Conservation (phyloP, 2,329 filamentous ascomycete species). For the Fusarium sp. region DNA sequence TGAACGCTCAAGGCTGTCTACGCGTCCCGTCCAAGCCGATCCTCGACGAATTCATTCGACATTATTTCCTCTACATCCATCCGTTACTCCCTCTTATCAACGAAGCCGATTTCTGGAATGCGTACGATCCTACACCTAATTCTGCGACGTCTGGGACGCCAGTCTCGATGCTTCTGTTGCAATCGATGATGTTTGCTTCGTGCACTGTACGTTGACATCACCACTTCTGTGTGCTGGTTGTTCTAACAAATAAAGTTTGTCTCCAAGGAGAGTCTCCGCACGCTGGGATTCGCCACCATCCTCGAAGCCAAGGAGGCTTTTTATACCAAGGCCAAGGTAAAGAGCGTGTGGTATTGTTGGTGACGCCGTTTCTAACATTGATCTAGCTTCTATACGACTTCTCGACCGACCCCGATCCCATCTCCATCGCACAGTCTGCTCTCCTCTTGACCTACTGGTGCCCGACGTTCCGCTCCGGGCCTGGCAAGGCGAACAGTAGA, state of each 20-base stretch:
- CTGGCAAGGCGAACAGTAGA: slow-evolving; percentile 23
- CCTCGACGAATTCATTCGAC: slow-evolving; percentile 31
- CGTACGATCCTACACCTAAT: slow-evolving; percentile 9
- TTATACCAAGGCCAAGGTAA: slow-evolving; percentile 37
- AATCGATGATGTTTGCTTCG: slow-evolving; percentile 36
- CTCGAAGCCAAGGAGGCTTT: slow-evolving; percentile 32
- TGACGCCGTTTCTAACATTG: not conserved
- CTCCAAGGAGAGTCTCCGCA: slow-evolving; percentile 17
- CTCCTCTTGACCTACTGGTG: slow-evolving; percentile 34
- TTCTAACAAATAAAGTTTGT: slow-evolving; percentile 24
- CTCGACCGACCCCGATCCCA: slow-evolving; percentile 27
- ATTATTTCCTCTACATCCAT: slow-evolving; percentile 36
- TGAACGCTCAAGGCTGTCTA: slow-evolving; percentile 28
- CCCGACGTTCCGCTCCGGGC: slow-evolving; percentile 25
- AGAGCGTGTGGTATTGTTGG: accelerated
- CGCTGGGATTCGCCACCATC: slow-evolving; percentile 26
- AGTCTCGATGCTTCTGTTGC: slow-evolving; percentile 25
- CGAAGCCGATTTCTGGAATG: slow-evolving; percentile 30
- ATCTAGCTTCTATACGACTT: slow-evolving; percentile 31
- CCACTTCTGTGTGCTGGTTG: too few relatives aligned
- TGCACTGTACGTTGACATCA: slow-evolving; percentile 24
- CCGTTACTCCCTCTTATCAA: slow-evolving; percentile 28
- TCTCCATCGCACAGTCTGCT: slow-evolving; percentile 31
- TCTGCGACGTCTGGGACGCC: slow-evolving; percentile 2
- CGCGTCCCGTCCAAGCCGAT: slow-evolving; percentile 31